Evolutionary conservation across 805 yeast species (phyloP), one percentile per base, ranked within the genome.

Genomic region (Cyberlindnera xylosilytica): DNA sequence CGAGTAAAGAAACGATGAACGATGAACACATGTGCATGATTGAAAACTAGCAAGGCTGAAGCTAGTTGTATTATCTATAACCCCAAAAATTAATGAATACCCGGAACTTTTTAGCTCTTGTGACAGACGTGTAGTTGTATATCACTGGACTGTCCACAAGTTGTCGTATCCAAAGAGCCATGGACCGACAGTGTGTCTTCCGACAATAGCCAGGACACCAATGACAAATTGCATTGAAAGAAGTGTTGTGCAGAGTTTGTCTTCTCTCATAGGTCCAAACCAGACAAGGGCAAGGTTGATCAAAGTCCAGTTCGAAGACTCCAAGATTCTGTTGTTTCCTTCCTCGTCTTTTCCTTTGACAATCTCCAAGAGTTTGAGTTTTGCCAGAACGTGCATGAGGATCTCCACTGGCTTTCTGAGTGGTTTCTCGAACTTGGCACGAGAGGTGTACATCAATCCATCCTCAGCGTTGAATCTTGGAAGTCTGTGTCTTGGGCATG

Each of bases 401-500:
- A 57, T 51, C 20, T 53, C 62, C 22, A 68, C 58, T 5, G 68
- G 50, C 16, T 63, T 66, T 17, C 53, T 53, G 17, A 64, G 59
- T 15, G 62, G 62, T 32, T 56, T 56, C 28, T 59, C 60, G 45
- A 76, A 64, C 28, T 63, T 65, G 0, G 81, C 78, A 48, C 64
- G 68, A 2, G 93, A 85, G 17, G 95, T 89, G 57, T 87, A 79
- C 73, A 93, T 69, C 35, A 83, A 65, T 1, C 91, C 89, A 46
- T 86, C 82, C 13, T 70, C 63, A 11, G 66, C 68, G 54, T 87
- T 79, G 57, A 86, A 85, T 49, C 70, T 74, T 1, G 99, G 99
- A 60, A 93, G 59, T 56, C 99, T 74, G 63, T 93, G 99, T 53
- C 99, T 76, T 19, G 99, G 99, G 58, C 98, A 93, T 4, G 93